Conservation (phyloP, 768 basidiomycete species). For the Amanita subjunquillea region DNA sequence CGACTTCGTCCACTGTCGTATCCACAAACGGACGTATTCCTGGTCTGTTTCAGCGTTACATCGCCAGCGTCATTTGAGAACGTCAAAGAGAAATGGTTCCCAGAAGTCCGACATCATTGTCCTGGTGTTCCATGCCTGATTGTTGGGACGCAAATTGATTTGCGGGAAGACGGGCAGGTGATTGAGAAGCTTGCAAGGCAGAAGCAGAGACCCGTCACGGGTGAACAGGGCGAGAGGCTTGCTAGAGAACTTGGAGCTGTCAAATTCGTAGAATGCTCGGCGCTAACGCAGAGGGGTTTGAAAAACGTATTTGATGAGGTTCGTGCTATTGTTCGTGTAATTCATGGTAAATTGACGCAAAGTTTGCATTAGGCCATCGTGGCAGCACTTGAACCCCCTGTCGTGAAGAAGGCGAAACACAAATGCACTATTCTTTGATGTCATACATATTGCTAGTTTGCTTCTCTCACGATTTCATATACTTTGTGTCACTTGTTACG, state of each 20-base stretch:
- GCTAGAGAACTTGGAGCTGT: slow-evolving; percentile 97
- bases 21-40: slow-evolving; percentile 99
- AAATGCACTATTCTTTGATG: slow-evolving; percentile 81
- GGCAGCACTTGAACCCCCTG: slow-evolving; percentile 94
- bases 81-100: slow-evolving; percentile 99
- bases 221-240: slow-evolving; percentile 86
- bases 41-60: slow-evolving; percentile 99
- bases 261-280: slow-evolving; percentile 99
- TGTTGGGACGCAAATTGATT: slow-evolving; percentile 96
- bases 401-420: slow-evolving; percentile 67
- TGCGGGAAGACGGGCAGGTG: slow-evolving; percentile 88
- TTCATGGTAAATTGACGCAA: slow-evolving; percentile 3
- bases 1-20: slow-evolving; percentile 98
- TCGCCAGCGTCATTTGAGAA: slow-evolving; percentile 98
- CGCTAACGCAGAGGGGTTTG: slow-evolving; percentile 96
- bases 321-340: slow-evolving; percentile 20
- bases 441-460: background rate
- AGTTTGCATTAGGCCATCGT: slow-evolving; percentile 72
- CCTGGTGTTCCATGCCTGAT: slow-evolving; percentile 98
- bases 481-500: slow-evolving; percentile 16
- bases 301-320: slow-evolving; percentile 99
- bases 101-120: slow-evolving; percentile 99
- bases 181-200: slow-evolving; percentile 93
- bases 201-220: slow-evolving; percentile 88
- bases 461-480: slow-evolving; percentile 9